Evolutionary conservation across 768 basidiomycete genomes (phyloP).

Genomic region (Amanita rubescens): DNA sequence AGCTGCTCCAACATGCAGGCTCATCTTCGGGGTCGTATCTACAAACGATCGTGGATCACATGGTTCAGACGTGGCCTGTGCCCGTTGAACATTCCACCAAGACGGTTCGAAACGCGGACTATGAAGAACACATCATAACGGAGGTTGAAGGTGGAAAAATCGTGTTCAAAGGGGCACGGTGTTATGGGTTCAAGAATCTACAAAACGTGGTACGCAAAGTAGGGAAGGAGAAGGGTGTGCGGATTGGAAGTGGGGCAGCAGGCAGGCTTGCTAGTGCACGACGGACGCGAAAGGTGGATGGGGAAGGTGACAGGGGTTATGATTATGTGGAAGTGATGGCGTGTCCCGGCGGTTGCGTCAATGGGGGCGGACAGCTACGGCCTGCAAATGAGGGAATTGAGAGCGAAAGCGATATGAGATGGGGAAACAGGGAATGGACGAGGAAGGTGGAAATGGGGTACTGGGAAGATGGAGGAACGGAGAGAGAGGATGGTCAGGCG

Average conservation of each 20-base stretch:
- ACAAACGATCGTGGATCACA: conserved; percentile 60
- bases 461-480: conserved; percentile 37
- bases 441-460: conserved; percentile 75
- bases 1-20: conserved; percentile 71
- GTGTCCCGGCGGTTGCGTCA: conserved; percentile 95
- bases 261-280: conserved; percentile 22
- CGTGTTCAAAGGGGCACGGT: conserved; percentile 89
- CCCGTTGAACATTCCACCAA: conserved; percentile 47
- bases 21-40: conserved; percentile 92
- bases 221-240: conserved; percentile 74
- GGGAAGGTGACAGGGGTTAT: conserved; percentile 40
- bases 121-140: conserved; percentile 64
- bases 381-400: conserved; percentile 43
- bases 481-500: not conserved
- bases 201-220: conserved; percentile 95
- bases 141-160: conserved; percentile 40
- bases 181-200: conserved; percentile 95
- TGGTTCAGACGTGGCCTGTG: conserved; percentile 33
- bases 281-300: conserved; percentile 18
- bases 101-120: conserved; percentile 65
- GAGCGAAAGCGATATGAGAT: conserved; percentile 53
- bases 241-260: conserved; percentile 43
- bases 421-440: conserved; percentile 83
- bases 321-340: conserved; percentile 99
- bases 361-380: conserved; percentile 88